phyloP scores from a whole-genome alignment of 108 stramenopile species.

The Heterococcus sp. region DNA sequence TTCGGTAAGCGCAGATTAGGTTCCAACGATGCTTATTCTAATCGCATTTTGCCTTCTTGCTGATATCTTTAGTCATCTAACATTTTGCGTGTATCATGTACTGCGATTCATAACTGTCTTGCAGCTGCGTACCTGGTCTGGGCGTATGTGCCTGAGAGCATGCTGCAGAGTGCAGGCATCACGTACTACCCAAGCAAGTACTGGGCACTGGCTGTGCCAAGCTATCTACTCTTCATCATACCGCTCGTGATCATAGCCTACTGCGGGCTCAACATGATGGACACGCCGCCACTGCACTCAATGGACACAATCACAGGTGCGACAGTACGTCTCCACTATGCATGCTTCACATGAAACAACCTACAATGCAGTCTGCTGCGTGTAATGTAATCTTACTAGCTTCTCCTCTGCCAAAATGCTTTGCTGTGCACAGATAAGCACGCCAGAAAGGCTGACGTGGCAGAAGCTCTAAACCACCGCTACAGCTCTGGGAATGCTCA shows the following conservation, averaged over 20 bases:
- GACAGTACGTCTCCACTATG: background rate
- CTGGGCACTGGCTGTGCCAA: constrained; percentile 53
- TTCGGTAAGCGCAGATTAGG: background rate
- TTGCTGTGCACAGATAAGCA: too few relatives aligned
- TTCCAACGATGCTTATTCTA: too few relatives aligned
- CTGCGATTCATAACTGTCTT: background rate
- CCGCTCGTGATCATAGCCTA: constrained; percentile 32
- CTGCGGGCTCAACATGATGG: constrained; percentile 54
- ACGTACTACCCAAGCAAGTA: constrained; percentile 59
- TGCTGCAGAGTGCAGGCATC: constrained; percentile 48
- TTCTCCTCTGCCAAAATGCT: too few relatives aligned
- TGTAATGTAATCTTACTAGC: background rate
- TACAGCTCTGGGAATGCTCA: too few relatives aligned
- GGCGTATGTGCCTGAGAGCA: constrained; percentile 47
- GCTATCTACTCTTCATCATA: constrained; percentile 36
- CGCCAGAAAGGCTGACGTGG: too few relatives aligned
- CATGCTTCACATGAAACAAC: background rate
- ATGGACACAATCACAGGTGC: constrained; percentile 43
- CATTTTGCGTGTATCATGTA: background rate
- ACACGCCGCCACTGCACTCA: constrained; percentile 38
- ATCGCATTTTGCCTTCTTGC: too few relatives aligned
- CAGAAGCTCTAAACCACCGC: too few relatives aligned
- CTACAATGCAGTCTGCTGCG: background rate
- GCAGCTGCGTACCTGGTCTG: constrained; percentile 44
- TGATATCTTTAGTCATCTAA: too few relatives aligned